Conservation (phyloP, 768 basidiomycete species). For the Collybia mongolica region DNA sequence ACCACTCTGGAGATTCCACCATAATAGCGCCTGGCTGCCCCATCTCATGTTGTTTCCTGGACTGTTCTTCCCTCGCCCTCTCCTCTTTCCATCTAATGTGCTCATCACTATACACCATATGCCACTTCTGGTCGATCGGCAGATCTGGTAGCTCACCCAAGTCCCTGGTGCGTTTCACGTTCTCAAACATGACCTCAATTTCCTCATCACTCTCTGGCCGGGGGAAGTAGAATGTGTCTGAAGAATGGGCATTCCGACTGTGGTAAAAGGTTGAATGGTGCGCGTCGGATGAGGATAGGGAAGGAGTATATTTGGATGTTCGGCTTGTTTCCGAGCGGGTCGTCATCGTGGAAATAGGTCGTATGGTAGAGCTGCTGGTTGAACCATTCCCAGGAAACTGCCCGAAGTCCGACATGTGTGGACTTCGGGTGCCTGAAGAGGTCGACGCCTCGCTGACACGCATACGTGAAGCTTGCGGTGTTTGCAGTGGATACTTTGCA, state of each 20-base stretch:
- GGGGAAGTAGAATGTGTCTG: conserved; percentile 67
- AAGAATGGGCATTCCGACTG: conserved; percentile 51
- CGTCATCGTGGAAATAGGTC: conserved; percentile 51
- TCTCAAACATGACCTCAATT: conserved; percentile 79
- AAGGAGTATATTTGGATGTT: conserved; percentile 62
- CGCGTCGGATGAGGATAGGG: conserved; percentile 48
- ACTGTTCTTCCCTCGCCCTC: conserved; percentile 60
- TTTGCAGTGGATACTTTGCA: conserved; percentile 24
- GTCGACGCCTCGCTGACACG: conserved; percentile 59
- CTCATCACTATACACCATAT: conserved; percentile 81
- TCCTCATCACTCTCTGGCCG: conserved; percentile 76
- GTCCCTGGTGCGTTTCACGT: conserved; percentile 70
- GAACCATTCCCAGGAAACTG: conserved; percentile 28
- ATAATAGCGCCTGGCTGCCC: conserved; percentile 52
- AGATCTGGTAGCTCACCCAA: conserved; percentile 59
- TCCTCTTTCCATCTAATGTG: conserved; percentile 78
- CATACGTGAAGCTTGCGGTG: conserved; percentile 36
- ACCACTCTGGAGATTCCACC: conserved; percentile 87
- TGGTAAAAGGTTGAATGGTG: conserved; percentile 49
- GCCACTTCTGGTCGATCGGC: conserved; percentile 87
- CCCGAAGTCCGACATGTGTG: conserved; percentile 54
- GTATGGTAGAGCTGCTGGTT: conserved; percentile 33
- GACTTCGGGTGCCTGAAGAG: conserved; percentile 47
- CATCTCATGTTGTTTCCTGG: conserved; percentile 56
- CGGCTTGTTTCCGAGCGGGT: conserved; percentile 58